Base-by-base conservation (phyloP, 257 asterid species). In the Coffea canephora region DNA sequence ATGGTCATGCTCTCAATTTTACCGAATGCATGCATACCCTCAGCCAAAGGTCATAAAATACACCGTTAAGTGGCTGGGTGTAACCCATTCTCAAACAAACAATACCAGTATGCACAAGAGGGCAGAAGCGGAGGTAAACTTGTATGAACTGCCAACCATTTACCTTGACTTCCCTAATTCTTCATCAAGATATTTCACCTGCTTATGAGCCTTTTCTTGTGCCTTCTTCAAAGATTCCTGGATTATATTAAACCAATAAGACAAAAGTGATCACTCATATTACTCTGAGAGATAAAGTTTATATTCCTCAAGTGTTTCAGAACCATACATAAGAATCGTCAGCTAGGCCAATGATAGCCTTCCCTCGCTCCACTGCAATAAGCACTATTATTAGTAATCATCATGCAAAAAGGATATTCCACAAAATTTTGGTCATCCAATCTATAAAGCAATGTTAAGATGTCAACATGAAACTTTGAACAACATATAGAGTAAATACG, bases 131-230 rank as follows among this genome's bases (percentile, higher is more conserved):
- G 1, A n/a, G 71, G 6, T 57, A 77, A 77, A 48, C 18, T 52
- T 27, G 45, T 27, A 68, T 68, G 66, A 45, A 69, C 13, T 31
- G 1, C 52, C 31, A 82, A 36, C 25, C 59, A 52, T 75, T 72
- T 77, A 91, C 98, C 95, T 89, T 54, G 89, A 89, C 85, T 84
- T 90, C 25, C 89, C 84, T 31, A 85, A 72, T 43, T 92, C 97
- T 75, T 91, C 99, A 87, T 92, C 98, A 72, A 93, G 91, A 77
- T 55, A 78, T 82, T 88, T 93, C 80, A 90, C 80, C 71, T 90
- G 95, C 82, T 86, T 91, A 36, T 79, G 68, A 76, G 87, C 83
- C 75, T 87, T 89, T 73, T 92, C 89, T 39, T 86, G 91, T 81
- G 81, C 88, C 79, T 85, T 89, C 77, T 76, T 84, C 59, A 89